phyloP scores from a whole-genome alignment of 192 early-diverging fungal genomes.

The Radiomyces spectabilis region DNA sequence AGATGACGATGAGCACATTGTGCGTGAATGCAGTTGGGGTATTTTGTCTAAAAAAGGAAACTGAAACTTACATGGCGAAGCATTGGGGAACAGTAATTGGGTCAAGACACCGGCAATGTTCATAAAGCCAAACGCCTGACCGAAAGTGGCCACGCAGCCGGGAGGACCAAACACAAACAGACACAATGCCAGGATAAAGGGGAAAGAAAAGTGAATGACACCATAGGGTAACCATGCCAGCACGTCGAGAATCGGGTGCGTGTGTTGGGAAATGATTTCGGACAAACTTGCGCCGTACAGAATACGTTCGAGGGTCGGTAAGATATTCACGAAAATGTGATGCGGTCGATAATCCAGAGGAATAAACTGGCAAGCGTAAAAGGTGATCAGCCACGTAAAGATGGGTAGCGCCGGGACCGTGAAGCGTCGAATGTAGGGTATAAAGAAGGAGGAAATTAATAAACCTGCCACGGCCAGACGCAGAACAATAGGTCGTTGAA shows the following conservation, averaged over 20 bases:
- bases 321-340: slow-evolving; percentile 54
- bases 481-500: neutral
- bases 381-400: slow-evolving; percentile 49
- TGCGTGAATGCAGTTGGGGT: no score
- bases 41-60: neutral
- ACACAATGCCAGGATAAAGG: slow-evolving; percentile 42
- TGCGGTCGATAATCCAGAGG: slow-evolving; percentile 39
- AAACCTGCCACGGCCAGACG: neutral
- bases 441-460: neutral
- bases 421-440: slow-evolving; percentile 40
- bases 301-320: slow-evolving; percentile 59
- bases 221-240: slow-evolving; percentile 68
- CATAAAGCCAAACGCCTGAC: slow-evolving; percentile 56
- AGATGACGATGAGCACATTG: no score
- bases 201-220: slow-evolving; percentile 64
- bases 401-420: slow-evolving; percentile 43
- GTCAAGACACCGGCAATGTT: slow-evolving; percentile 64
- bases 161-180: slow-evolving; percentile 46
- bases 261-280: slow-evolving; percentile 45
- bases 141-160: slow-evolving; percentile 42
- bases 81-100: slow-evolving; percentile 56
- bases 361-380: slow-evolving; percentile 48
- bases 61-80: slow-evolving; percentile 54
- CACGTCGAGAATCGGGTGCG: slow-evolving; percentile 47
- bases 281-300: slow-evolving; percentile 61